phyloP scores from a whole-genome alignment of 2,329 filamentous ascomycete species.

The Endoconidiophora laricicola region DNA sequence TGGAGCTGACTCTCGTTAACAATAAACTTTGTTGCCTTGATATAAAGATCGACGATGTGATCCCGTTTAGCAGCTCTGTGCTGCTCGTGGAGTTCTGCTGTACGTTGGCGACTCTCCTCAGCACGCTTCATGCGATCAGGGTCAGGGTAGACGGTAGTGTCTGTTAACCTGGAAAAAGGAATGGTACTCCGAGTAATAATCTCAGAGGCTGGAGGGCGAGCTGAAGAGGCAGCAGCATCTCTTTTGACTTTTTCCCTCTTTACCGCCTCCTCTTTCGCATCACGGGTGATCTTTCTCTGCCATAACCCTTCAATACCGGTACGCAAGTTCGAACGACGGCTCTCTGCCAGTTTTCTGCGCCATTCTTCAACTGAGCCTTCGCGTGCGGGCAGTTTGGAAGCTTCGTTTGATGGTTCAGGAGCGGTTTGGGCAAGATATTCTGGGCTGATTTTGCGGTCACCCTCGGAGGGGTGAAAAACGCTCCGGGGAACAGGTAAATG shows the following conservation, averaged over 20 bases:
- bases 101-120: slow-evolving; percentile 25
- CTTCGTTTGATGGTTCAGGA: slow-evolving; percentile 31
- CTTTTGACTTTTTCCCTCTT: slow-evolving; percentile 31
- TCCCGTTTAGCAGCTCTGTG: slow-evolving; percentile 48
- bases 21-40: slow-evolving; percentile 77
- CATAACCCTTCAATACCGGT: slow-evolving; percentile 56
- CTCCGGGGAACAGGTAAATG: slow-evolving; percentile 68
- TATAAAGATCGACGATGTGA: slow-evolving; percentile 72
- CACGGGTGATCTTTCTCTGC: slow-evolving; percentile 38
- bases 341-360: slow-evolving; percentile 57
- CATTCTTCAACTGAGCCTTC: slow-evolving; percentile 31
- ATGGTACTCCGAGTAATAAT: slow-evolving; percentile 56
- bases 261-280: slow-evolving; percentile 21
- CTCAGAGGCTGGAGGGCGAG: slow-evolving; percentile 60
- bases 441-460: slow-evolving; percentile 41
- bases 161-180: slow-evolving; percentile 30
- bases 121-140: slow-evolving; percentile 42
- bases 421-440: slow-evolving; percentile 45
- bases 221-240: slow-evolving; percentile 33
- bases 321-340: slow-evolving; percentile 54
- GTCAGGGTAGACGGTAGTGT: slow-evolving; percentile 40
- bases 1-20: slow-evolving; percentile 63
- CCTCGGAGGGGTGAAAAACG: slow-evolving; percentile 47
- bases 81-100: slow-evolving; percentile 27
- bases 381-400: slow-evolving; percentile 22